Evolutionary conservation across 306 rosid species (phyloP), one percentile per base, ranked within the genome.

Genomic region (Ochetophila trinervis): DNA sequence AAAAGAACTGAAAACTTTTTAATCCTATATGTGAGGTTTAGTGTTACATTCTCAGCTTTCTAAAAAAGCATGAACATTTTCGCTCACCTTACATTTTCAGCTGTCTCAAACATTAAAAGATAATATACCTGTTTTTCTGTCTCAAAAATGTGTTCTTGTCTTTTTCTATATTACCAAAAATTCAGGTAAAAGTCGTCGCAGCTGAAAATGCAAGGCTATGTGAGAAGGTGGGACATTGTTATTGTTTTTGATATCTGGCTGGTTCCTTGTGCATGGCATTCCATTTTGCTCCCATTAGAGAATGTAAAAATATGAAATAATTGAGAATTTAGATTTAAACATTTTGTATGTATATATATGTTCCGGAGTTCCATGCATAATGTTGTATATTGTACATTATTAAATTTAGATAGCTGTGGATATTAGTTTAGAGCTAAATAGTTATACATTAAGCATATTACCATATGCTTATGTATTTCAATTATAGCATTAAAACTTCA

Each of bases 151-250:
- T 49, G 72, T 47, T 22, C 67, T 69, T 65, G 50, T 15, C 60
- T 15, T 40, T 14, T 32, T 18, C 51, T 35, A 56, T 64, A 35
- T 37, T 37, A 21, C 50, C 15, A 49, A 42, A 53, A 55, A 70
- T 69, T 71, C 95, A 92, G 98, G 98, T 74, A 63, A 89, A 54
- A 65, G 7, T 21, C 53, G 83, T 92, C 36, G 44, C 24, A 48
- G 80, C 79, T 66, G 98, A 92, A 78, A 88, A 87, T 79, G 60
- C 71, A 63, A 82, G 67, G 70, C 84, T 92, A 4, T 23, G 36
- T 59, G 90, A 85, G 79, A 80, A 92, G 96, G 95, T 92, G 75
- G 65, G 48, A 14, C 4, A 21, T 18, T 37, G 4, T 32, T 32
- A 8, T 40, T 60, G 42, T 53, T 20, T 14, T 59, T 12, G 6